phyloP scores from a whole-genome alignment of 1,139 yeast genomes.

The Groenewaldozyma auringiensis region DNA sequence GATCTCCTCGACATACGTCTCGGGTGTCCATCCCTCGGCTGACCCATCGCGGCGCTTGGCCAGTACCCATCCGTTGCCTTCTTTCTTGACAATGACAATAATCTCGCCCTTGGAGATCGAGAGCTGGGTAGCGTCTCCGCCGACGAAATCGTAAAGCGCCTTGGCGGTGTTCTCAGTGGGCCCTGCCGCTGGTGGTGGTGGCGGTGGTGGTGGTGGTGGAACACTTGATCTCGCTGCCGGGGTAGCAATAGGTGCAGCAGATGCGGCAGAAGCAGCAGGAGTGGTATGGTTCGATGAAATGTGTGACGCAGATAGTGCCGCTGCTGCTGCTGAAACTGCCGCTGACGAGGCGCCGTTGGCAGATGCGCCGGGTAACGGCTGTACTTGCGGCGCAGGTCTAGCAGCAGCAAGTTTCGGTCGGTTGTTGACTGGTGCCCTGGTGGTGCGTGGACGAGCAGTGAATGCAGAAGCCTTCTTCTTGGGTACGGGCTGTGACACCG shows the following conservation, averaged over 20 bases:
- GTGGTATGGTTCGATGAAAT: slow-evolving; percentile 9
- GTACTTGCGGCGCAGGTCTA: slow-evolving; percentile 8
- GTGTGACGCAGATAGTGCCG: slow-evolving; percentile 14
- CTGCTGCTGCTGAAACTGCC: slow-evolving; percentile 17
- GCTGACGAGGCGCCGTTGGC: slow-evolving; percentile 11
- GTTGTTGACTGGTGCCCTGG: slow-evolving; percentile 11
- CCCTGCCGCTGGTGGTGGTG: slow-evolving; percentile 50
- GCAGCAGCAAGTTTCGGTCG: slow-evolving; percentile 12
- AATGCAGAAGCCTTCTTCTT: slow-evolving; percentile 22
- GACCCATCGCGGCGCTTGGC: slow-evolving; percentile 70
- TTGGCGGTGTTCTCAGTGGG: slow-evolving; percentile 73
- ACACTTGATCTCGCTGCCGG: slow-evolving; percentile 17
- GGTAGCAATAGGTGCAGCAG: slow-evolving; percentile 21
- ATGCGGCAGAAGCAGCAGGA: slow-evolving; percentile 27
- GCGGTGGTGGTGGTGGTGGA: slow-evolving; percentile 22
- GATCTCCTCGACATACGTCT: slow-evolving; percentile 72
- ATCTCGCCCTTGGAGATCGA: slow-evolving; percentile 71
- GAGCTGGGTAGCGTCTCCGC: slow-evolving; percentile 74
- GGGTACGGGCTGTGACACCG: slow-evolving; percentile 69
- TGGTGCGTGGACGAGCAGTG: slow-evolving; percentile 10
- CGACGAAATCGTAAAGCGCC: slow-evolving; percentile 85
- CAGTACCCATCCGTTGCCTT: slow-evolving; percentile 86
- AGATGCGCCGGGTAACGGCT: slow-evolving; percentile 12
- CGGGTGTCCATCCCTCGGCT: slow-evolving; percentile 95
- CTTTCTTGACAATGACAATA: slow-evolving; percentile 60